phyloP scores from a whole-genome alignment of 257 asterid genomes.

The Solanum chmielewskii region DNA sequence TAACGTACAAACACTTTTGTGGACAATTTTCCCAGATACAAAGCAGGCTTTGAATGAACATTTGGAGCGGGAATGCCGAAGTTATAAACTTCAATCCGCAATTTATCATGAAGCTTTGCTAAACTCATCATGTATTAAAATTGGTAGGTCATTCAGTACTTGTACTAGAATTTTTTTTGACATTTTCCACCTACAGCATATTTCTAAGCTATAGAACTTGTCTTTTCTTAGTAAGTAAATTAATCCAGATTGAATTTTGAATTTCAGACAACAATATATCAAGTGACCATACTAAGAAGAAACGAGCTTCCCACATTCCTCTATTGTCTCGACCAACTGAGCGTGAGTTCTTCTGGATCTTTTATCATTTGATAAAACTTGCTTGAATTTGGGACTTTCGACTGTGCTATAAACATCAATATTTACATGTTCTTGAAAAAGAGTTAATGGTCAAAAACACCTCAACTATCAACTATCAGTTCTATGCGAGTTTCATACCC shows the following conservation, averaged over 20 bases:
- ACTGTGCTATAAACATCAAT: not conserved
- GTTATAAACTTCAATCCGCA: slow-evolving; percentile 62
- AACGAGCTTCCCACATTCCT: slow-evolving; percentile 51
- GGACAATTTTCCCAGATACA: slow-evolving; percentile 42
- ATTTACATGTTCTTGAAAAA: not conserved
- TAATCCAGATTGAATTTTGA: not conserved
- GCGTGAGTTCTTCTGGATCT: slow-evolving; percentile 46
- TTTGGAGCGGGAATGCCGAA: slow-evolving; percentile 63
- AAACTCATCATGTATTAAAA: slow-evolving; percentile 24
- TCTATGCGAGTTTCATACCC: not conserved
- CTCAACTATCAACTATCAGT: not conserved
- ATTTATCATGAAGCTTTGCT: slow-evolving; percentile 67
- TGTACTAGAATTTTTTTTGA: not conserved
- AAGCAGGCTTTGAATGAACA: slow-evolving; percentile 51
- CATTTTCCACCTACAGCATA: not conserved
- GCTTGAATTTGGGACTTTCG: not conserved
- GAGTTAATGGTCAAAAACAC: not conserved
- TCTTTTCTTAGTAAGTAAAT: not conserved
- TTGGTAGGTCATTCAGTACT: slow-evolving; percentile 8
- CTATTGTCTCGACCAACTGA: slow-evolving; percentile 68
- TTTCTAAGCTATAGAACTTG: not conserved
- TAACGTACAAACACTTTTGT: slow-evolving; percentile 1
- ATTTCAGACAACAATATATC: slow-evolving; percentile 39
- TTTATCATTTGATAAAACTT: not conserved
- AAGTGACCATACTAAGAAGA: slow-evolving; percentile 36